phyloP scores from a whole-genome alignment of 495 filamentous ascomycete genomes.

The Elasticomyces elasticus region DNA sequence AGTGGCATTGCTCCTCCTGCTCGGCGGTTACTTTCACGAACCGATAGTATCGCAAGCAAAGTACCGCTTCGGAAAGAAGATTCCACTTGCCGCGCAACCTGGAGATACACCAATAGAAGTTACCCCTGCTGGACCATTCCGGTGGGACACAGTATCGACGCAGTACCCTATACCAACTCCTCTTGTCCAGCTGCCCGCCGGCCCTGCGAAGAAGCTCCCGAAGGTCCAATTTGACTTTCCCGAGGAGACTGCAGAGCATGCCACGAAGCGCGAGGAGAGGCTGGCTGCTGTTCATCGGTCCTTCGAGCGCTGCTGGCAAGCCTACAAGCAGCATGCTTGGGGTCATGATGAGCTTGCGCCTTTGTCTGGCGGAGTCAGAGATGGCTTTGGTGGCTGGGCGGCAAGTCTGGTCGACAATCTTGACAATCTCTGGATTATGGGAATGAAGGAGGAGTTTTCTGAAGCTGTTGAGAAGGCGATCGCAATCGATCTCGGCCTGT shows the following conservation, averaged over 20 bases:
- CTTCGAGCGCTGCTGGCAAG: slow-evolving; percentile 28
- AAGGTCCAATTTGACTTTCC: slow-evolving; percentile 26
- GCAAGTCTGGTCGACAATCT: slow-evolving; percentile 51
- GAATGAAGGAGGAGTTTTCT: slow-evolving; percentile 48
- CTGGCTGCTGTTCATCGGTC: slow-evolving; percentile 26
- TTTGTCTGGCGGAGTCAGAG: slow-evolving; percentile 25
- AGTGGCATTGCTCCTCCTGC: not conserved
- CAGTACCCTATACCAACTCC: slow-evolving; percentile 11
- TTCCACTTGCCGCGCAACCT: not conserved
- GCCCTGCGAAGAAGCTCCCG: slow-evolving; percentile 13
- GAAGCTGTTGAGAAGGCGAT: slow-evolving; percentile 45
- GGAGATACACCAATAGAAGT: not conserved
- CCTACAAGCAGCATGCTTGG: slow-evolving; percentile 31
- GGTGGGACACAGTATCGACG: slow-evolving; percentile 9
- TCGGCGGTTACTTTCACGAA: slow-evolving; percentile 2
- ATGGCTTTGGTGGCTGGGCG: slow-evolving; percentile 54
- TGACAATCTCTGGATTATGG: slow-evolving; percentile 57
- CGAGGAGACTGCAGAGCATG: slow-evolving; percentile 21
- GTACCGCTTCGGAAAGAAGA: not conserved
- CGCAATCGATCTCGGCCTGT: slow-evolving; percentile 45
- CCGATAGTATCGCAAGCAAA: slow-evolving; percentile 1
- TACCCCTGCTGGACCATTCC: not conserved
- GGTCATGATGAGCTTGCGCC: slow-evolving; percentile 32
- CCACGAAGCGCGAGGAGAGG: slow-evolving; percentile 19
- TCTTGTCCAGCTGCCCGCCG: slow-evolving; percentile 13